These are phyloP conservation scores for Triticum urartu DNA, from an alignment of 176 grass and related monocot species.

Conservation along the genomic window DNA sequence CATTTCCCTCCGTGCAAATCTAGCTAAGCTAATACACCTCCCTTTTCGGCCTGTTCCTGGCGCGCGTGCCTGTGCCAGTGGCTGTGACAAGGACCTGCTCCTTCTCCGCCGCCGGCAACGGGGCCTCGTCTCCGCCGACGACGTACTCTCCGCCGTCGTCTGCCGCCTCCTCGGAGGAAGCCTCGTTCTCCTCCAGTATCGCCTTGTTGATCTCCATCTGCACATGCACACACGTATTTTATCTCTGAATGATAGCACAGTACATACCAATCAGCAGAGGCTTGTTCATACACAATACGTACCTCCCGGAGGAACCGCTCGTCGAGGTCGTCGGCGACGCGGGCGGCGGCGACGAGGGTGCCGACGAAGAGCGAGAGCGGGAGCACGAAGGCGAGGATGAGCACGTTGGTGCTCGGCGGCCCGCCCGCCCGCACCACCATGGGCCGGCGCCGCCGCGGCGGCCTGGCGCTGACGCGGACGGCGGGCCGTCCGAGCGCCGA, in stretches of 20 bases:
- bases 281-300: not conserved
- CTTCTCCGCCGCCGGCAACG: constrained; percentile 23
- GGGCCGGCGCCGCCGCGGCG: not conserved
- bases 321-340: constrained; percentile 72
- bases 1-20: not conserved
- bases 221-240: not conserved
- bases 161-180: constrained; percentile 10
- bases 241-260: too few species aligned
- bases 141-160: not conserved
- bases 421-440: constrained; percentile 62
- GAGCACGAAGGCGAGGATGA: constrained; percentile 84
- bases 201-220: constrained; percentile 67
- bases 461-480: not conserved
- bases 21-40: constrained; percentile 10
- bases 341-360: constrained; percentile 59
- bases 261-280: not conserved
- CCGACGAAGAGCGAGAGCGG: constrained; percentile 77
- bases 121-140: not conserved
- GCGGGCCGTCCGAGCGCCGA: not conserved
- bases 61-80: constrained; percentile 12
- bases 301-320: constrained; percentile 85
- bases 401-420: constrained; percentile 60
- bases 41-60: constrained; percentile 60
- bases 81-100: constrained; percentile 30
- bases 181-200: constrained; percentile 67